A percentile compares a stretch with the other conserved stretches of the same genome.
These are phyloP conservation scores for Eutreptiella sp. DNA, from an alignment of 208 protist genomes.

Conservation along the genomic window DNA sequence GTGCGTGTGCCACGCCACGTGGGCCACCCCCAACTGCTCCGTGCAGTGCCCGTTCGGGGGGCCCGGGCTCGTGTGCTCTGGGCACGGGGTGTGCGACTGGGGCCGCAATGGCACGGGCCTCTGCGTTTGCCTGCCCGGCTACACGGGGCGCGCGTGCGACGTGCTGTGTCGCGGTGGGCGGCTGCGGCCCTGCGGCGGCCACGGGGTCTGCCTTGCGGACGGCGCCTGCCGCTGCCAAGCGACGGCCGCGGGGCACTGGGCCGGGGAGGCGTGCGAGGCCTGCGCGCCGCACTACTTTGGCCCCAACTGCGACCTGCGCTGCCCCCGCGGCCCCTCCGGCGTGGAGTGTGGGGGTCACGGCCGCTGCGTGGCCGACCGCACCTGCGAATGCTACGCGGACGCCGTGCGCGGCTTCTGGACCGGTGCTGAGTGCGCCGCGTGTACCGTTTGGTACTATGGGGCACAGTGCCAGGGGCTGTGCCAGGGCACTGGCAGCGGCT, in stretches of 20 bases:
- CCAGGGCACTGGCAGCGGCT: not conserved
- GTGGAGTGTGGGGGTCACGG: not conserved
- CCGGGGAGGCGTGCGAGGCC: constrained; percentile 5
- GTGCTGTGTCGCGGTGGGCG: constrained; percentile 12
- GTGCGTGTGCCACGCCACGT: too few relatives aligned
- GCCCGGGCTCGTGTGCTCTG: not conserved
- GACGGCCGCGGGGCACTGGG: constrained; percentile 18
- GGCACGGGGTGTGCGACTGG: constrained; percentile 8
- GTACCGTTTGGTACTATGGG: constrained; percentile 7
- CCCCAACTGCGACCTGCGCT: not conserved
- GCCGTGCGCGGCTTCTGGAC: constrained; percentile 17
- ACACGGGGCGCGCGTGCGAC: constrained; percentile 16
- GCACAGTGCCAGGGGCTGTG: not conserved
- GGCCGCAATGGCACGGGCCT: constrained; percentile 16
- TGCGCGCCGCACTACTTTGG: constrained; percentile 6
- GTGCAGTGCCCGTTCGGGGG: too few relatives aligned
- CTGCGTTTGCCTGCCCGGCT: constrained; percentile 19
- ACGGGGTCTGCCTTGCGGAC: constrained; percentile 6
- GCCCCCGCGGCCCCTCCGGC: not conserved
- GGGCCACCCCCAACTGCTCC: too few relatives aligned
- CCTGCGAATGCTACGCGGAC: constrained; percentile 24
- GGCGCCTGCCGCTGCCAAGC: constrained; percentile 1
- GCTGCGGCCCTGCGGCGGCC: constrained; percentile 2
- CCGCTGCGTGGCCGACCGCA: not conserved
- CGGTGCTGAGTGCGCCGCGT: constrained; percentile 14